phyloP scores from a whole-genome alignment of 306 rosid genomes.

The Corylus heterophylla region DNA sequence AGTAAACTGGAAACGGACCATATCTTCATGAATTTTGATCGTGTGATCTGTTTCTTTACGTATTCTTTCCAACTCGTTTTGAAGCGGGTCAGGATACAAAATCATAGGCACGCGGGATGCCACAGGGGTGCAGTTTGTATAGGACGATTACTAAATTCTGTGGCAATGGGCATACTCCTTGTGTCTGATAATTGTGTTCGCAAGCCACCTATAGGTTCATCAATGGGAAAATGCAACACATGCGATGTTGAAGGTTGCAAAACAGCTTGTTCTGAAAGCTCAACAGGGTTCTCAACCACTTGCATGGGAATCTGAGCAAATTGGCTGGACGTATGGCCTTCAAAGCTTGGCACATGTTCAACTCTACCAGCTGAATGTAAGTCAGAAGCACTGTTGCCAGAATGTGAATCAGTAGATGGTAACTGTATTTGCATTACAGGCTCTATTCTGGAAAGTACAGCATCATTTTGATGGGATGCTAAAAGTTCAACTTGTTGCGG shows the following conservation, averaged over 20 bases:
- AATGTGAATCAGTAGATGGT: conserved; percentile 32
- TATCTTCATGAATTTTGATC: conserved; percentile 37
- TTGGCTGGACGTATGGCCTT: conserved; percentile 13
- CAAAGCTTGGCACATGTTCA: conserved; percentile 28
- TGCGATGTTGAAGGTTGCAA: conserved; percentile 19
- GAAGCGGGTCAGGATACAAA: conserved; percentile 53
- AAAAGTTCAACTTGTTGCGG: conserved; percentile 16
- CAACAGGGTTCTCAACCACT: conserved; percentile 21
- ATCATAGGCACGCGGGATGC: conserved; percentile 29
- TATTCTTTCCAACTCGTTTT: conserved; percentile 58
- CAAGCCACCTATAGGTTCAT: conserved; percentile 21
- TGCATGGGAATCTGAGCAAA: conserved; percentile 25
- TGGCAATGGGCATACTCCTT: conserved; percentile 35
- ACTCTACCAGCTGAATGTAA: conserved; percentile 23
- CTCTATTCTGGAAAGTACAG: conserved; percentile 18
- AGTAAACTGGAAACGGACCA: conserved; percentile 48
- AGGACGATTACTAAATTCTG: conserved; percentile 43
- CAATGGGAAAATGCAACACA: conserved; percentile 25
- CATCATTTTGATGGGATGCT: conserved; percentile 26
- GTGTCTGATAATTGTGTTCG: conserved; percentile 28
- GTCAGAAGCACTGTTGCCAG: conserved; percentile 19
- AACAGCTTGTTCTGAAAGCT: conserved; percentile 23
- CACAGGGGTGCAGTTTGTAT: conserved; percentile 39
- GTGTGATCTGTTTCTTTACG: conserved; percentile 36
- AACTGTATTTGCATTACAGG: conserved; percentile 34